Evolutionary conservation across 1,284 basidiomycete species (phyloP).

Genomic region (Ustilago esculenta): DNA sequence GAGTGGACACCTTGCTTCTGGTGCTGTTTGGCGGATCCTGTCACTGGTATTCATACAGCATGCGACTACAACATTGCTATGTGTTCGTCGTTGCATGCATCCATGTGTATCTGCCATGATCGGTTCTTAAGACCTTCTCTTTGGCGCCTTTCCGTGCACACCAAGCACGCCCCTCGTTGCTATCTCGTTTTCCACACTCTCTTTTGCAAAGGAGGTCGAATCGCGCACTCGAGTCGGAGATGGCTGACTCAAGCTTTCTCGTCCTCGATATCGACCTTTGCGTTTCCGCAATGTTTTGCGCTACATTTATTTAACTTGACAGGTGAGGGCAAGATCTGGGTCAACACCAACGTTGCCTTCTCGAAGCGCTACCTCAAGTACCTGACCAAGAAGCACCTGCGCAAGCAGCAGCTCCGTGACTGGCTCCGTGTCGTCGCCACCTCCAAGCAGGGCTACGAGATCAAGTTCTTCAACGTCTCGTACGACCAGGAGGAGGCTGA

Average conservation of each 20-base stretch:
- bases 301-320: conserved; percentile 2
- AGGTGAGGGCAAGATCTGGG: conserved; percentile 68
- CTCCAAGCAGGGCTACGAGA: conserved; percentile 68
- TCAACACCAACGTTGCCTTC: conserved; percentile 68
- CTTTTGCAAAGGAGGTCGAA: conserved; percentile 19
- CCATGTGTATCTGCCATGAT: not conserved
- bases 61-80: no score
- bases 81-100: not conserved
- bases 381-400: conserved; percentile 69
- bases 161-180: not conserved
- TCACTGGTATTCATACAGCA: not conserved
- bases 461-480: conserved; percentile 69
- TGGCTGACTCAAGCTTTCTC: conserved; percentile 50
- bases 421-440: conserved; percentile 68
- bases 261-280: conserved; percentile 45
- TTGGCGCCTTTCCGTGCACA: not conserved
- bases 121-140: not conserved
- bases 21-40: not conserved
- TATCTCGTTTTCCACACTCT: not conserved
- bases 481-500: conserved; percentile 62
- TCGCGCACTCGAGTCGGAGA: conserved; percentile 48
- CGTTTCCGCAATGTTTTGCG: conserved; percentile 16
- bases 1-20: not conserved
- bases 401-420: conserved; percentile 67
- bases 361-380: conserved; percentile 70